phyloP scores from a whole-genome alignment of 495 filamentous ascomycete species.

The Daldinia bambusicola region DNA sequence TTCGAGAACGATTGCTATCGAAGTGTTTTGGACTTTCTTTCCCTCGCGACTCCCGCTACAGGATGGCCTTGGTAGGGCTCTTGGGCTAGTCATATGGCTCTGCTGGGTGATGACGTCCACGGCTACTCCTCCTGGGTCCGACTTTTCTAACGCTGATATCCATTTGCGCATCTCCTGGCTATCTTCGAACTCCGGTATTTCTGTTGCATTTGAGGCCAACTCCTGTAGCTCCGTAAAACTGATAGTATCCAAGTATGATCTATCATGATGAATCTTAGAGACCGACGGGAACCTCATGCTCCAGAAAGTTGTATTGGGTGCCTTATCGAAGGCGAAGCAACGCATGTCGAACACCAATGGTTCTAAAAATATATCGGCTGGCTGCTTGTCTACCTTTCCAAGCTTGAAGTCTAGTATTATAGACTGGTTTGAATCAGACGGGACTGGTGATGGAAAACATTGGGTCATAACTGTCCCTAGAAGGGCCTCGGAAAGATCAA shows the following conservation, averaged over 20 bases:
- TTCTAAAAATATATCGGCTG: slow-evolving; percentile 50
- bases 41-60: background rate
- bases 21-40: background rate
- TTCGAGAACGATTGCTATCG: background rate
- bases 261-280: slow-evolving; percentile 59
- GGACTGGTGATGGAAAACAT: slow-evolving; percentile 50
- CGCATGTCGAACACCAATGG: slow-evolving; percentile 60
- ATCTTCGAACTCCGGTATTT: slow-evolving; percentile 48
- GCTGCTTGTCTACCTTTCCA: slow-evolving; percentile 37
- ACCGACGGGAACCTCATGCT: slow-evolving; percentile 59
- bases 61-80: slow-evolving; percentile 7
- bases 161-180: slow-evolving; percentile 65
- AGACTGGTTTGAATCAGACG: slow-evolving; percentile 44
- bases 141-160: slow-evolving; percentile 62
- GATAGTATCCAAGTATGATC: slow-evolving; percentile 55
- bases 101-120: slow-evolving; percentile 48
- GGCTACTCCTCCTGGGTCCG: slow-evolving; percentile 51
- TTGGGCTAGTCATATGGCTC: slow-evolving; percentile 29
- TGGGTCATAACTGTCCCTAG: slow-evolving; percentile 49
- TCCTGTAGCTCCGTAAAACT: slow-evolving; percentile 58
- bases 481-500: slow-evolving; percentile 54
- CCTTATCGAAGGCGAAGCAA: slow-evolving; percentile 60
- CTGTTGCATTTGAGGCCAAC: slow-evolving; percentile 53
- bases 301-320: slow-evolving; percentile 58
- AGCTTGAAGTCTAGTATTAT: slow-evolving; percentile 49